These are phyloP conservation scores for Nakazawaea ishiwadae DNA, from an alignment of 805 yeast species.

Conservation along the genomic window DNA sequence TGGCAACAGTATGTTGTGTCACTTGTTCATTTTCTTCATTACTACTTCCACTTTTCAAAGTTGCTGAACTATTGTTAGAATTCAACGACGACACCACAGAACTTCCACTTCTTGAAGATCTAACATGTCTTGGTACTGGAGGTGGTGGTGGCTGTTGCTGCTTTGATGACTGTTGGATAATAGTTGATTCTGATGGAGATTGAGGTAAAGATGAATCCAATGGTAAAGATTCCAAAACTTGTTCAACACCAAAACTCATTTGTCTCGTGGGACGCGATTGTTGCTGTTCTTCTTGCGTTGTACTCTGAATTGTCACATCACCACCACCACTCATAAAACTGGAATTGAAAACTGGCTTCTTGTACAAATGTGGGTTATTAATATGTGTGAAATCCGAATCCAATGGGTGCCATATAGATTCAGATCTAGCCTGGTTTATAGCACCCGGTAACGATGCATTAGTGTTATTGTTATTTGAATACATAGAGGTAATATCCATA, in stretches of 20 bases:
- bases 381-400: conserved; percentile 13
- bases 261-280: conserved; percentile 9
- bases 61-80: conserved; percentile 2
- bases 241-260: conserved; percentile 25
- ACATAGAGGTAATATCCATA: conserved; percentile 15
- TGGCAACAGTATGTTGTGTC: too few relatives aligned
- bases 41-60: not conserved
- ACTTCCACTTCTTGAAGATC: not conserved
- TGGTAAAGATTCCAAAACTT: conserved; percentile 10
- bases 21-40: not conserved
- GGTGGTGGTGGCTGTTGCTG: not conserved
- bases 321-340: not conserved
- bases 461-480: conserved; percentile 4
- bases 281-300: too few relatives aligned
- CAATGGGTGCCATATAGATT: conserved; percentile 22
- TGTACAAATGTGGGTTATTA: conserved; percentile 9
- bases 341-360: not conserved
- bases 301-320: too few relatives aligned
- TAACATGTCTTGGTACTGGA: not conserved
- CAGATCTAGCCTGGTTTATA: conserved; percentile 11
- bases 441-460: conserved; percentile 7
- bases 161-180: not conserved
- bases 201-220: too few relatives aligned
- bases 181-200: not conserved
- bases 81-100: conserved; percentile 4